Evolutionary conservation across 192 early-diverging fungal species (phyloP), one percentile per base, ranked within the genome.

Genomic region (Podochytrium sp.): DNA sequence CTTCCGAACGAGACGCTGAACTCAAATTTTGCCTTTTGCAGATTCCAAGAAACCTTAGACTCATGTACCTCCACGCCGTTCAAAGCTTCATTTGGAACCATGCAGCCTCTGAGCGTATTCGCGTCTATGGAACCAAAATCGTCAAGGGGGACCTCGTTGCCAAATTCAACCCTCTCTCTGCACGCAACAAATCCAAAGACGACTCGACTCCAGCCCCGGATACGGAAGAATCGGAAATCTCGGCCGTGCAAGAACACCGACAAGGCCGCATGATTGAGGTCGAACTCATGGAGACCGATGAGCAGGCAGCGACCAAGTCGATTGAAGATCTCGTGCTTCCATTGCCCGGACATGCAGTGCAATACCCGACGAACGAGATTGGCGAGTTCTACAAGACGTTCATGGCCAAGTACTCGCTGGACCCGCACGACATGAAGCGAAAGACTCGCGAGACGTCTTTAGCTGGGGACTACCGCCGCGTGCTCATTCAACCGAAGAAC

Each of bases 51-150:
- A 95, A 94, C 78, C 79, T 98, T 81, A 79, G 91, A 1, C 68
- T 91, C 30, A 93, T 99, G 91, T 99, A 99, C 80, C 84, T 94
- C 49, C 98, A 99, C 79, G 92, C 95, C 12, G 98, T 97, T 73
- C 98, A 99, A 83, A 96, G 94, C 25, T 92, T 84, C 57, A 79
- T 98, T 20, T 99, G 96, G 96, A 99, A 99, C 80, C 59, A 86
- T 43, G 90, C 92, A 29, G 94, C 89, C 12, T 90, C 91, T 52
- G 87, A 91, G 72, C 86, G 96, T 27, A 74, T 95, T 37, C 74
- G 79, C 0, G 30, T 84, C 53, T 94, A 86, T 76, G 96, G 96
- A 29, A 52, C 63, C 4, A 81, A 79, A 0, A 82, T 91, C 1
- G 88, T 96, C 20, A 78, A 92, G 0, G 98, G 98, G 58, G 98